Percentiles rank a stretch among this genome's conserved stretches.
These are phyloP conservation scores for Colletotrichum tofieldiae DNA, from an alignment of 2,329 filamentous ascomycete genomes.

Conservation along the genomic window DNA sequence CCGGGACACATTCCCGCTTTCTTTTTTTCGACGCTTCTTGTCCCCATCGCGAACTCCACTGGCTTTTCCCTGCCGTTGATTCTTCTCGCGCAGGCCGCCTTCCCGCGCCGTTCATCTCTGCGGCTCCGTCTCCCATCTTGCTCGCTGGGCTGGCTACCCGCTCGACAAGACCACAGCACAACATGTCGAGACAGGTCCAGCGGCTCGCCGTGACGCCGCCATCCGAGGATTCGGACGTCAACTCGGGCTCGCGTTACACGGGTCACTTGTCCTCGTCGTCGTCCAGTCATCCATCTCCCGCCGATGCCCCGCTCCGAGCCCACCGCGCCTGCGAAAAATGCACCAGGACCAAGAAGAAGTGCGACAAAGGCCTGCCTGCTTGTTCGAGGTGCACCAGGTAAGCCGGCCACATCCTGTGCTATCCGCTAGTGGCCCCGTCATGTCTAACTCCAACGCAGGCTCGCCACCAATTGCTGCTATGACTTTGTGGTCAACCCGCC, in stretches of 20 bases:
- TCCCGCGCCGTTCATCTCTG: background rate
- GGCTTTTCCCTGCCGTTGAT: background rate
- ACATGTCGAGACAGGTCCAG: slow-evolving; percentile 36
- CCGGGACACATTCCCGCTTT: background rate
- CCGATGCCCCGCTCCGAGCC: slow-evolving; percentile 48
- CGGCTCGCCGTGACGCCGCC: slow-evolving; percentile 39
- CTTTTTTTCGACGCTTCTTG: background rate
- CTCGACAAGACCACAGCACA: background rate
- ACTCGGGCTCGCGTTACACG: slow-evolving; percentile 34
- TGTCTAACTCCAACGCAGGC: slow-evolving; percentile 26
- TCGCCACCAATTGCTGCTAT: slow-evolving; percentile 52
- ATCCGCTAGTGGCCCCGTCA: background rate
- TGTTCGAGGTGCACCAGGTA: slow-evolving; percentile 55
- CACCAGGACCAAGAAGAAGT: slow-evolving; percentile 57
- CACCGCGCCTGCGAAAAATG: slow-evolving; percentile 57
- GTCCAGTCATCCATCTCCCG: slow-evolving; percentile 29
- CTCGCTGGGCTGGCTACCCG: background rate
- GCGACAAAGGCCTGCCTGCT: slow-evolving; percentile 55
- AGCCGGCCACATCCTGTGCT: slow-evolving; percentile 1
- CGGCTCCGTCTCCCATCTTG: background rate
- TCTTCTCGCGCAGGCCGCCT: background rate
- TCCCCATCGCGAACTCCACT: slow-evolving; percentile 1
- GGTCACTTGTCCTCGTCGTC: slow-evolving; percentile 26
- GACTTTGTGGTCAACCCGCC: slow-evolving; percentile 56
- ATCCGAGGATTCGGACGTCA: slow-evolving; percentile 40